These are phyloP conservation scores for Metarhizium anisopliae DNA, from an alignment of 2,329 filamentous ascomycete genomes.

Conservation along the genomic window DNA sequence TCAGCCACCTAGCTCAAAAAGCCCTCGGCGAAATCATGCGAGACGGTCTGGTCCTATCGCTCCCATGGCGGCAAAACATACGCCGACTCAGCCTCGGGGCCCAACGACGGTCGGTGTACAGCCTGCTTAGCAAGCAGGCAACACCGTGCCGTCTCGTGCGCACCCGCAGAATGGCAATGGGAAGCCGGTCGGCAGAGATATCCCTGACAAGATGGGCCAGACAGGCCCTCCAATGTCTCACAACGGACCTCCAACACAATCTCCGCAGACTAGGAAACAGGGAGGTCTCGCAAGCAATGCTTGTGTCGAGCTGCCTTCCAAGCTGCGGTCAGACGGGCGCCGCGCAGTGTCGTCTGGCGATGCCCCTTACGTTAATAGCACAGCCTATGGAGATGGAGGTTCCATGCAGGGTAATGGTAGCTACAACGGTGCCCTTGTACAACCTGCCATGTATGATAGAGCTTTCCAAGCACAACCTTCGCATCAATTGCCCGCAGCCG, in stretches of 20 bases:
- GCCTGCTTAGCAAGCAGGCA: slow-evolving; percentile 12
- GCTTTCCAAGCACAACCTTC: not conserved
- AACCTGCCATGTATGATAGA: not conserved
- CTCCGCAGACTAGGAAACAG: not conserved
- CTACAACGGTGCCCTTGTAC: not conserved
- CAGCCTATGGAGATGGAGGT: not conserved
- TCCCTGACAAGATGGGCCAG: not conserved
- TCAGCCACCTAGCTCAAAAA: no score
- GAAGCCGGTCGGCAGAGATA: not conserved
- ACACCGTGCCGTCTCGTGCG: slow-evolving; percentile 1
- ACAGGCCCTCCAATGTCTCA: not conserved
- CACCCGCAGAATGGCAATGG: not conserved
- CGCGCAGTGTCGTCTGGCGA: not conserved
- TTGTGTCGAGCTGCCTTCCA: not conserved
- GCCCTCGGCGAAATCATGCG: not conserved
- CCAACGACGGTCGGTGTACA: slow-evolving; percentile 1
- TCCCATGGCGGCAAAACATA: not conserved
- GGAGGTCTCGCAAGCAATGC: not conserved
- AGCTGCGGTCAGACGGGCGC: not conserved
- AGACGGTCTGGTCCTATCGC: not conserved
- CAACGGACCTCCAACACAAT: not conserved
- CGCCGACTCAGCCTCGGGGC: not conserved
- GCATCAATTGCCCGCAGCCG: not conserved
- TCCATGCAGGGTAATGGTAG: not conserved
- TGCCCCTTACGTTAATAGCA: not conserved